Evolutionary conservation across 768 basidiomycete species (phyloP).

Genomic region (Lactarius evosmus): DNA sequence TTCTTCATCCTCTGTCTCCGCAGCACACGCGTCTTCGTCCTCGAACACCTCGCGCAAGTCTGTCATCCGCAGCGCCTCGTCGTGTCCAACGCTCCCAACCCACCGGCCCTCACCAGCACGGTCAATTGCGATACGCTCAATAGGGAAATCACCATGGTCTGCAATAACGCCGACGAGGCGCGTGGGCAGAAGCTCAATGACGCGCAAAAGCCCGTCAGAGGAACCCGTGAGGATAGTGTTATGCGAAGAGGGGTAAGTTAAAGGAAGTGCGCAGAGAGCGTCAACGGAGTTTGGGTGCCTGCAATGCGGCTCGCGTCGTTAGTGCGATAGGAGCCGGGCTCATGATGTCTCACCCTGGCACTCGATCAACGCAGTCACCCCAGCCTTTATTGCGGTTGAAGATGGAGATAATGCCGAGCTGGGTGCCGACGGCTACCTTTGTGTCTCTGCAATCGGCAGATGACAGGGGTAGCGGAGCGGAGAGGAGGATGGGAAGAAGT

Average conservation of each 20-base stretch:
- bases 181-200: conserved; percentile 83
- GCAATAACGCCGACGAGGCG: conserved; percentile 87
- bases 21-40: conserved; percentile 43
- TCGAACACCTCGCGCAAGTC: conserved; percentile 77
- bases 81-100: conserved; percentile 92
- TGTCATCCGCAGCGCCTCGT: conserved; percentile 80
- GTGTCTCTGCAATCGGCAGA: conserved; percentile 46
- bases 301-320: conserved; percentile 10
- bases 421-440: conserved; percentile 86
- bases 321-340: conserved; percentile 15
- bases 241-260: conserved; percentile 58
- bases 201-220: conserved; percentile 86
- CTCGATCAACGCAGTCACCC: conserved; percentile 88
- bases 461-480: background rate
- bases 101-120: conserved; percentile 61
- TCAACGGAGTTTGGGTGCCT: conserved; percentile 93
- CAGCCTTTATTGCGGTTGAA: conserved; percentile 87
- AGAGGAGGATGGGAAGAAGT: background rate
- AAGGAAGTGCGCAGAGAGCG: conserved; percentile 72
- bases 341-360: conserved; percentile 63
- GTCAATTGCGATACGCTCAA: conserved; percentile 79
- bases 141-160: conserved; percentile 88
- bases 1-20: conserved; percentile 28
- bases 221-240: conserved; percentile 83
- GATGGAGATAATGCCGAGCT: conserved; percentile 82